Evolutionary conservation across 345 rosid species (phyloP).

Genomic region (Schrenkiella parvula): DNA sequence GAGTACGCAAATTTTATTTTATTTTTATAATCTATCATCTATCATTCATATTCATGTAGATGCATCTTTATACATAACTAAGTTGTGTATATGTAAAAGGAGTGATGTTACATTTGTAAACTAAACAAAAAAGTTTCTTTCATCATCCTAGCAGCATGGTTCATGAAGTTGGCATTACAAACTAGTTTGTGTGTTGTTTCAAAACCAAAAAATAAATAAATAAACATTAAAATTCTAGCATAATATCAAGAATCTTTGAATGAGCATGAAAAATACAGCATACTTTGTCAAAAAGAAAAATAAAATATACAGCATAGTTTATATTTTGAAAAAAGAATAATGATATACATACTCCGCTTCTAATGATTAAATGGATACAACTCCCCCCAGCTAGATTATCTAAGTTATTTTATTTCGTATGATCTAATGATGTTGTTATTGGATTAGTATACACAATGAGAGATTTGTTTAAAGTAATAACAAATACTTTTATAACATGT

Average conservation of each 20-base stretch:
- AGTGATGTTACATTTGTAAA: constrained; percentile 24
- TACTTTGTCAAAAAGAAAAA: neutral
- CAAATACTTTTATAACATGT: neutral
- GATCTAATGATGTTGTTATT: constrained; percentile 1
- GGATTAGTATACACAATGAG: neutral
- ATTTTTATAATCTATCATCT: neutral
- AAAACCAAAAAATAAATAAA: neutral
- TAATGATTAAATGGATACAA: constrained; percentile 21
- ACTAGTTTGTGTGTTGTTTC: constrained; percentile 2
- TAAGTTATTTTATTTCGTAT: constrained; percentile 10
- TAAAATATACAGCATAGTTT: neutral
- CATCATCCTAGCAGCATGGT: constrained; percentile 10
- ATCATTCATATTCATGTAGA: neutral
- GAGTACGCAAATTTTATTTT: constrained; percentile 25
- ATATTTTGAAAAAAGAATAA: neutral
- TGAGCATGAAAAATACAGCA: constrained; percentile 15
- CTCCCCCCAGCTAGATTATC: constrained; percentile 21
- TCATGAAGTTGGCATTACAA: constrained; percentile 1
- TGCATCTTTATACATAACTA: neutral
- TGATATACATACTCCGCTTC: neutral
- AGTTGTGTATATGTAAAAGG: constrained; percentile 17
- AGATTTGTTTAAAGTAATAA: too few relatives aligned
- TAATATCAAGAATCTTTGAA: constrained; percentile 16
- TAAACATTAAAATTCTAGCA: neutral
- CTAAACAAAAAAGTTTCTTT: neutral